Base-by-base conservation (phyloP, 78 protist genomes). In the Chrysochromulina parva region DNA sequence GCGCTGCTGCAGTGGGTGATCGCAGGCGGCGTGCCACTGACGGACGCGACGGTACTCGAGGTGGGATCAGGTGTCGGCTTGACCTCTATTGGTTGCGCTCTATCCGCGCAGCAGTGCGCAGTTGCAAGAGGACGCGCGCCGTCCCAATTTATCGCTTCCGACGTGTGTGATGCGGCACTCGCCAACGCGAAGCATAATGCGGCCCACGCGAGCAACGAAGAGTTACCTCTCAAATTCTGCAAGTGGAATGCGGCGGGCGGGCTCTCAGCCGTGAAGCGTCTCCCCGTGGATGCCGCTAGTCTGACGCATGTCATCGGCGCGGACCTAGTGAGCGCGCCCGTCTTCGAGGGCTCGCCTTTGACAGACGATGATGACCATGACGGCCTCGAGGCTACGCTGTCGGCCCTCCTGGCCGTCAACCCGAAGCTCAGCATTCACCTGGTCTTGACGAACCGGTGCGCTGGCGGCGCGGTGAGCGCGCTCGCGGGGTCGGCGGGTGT, bases 261-360 rank as follows among this genome's bases (percentile, higher is more conserved):
- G 62, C 62, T 38, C 38, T 38, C 38, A 38, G 38, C 38, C 7
- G 10, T 4, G 71, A 65, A 3, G 71, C 71, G 7, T 3, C 19
- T 22, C 47, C 52, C 48, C 14, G 59, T 69, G n/a, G 78, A 69
- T 16, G 13, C 16, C 48, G 48, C 50, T 3, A 10, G 16, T 3
- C 78, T 69, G 14, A 69, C 78, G 38, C 78, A 69, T 50, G 78
- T 69, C 78, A 69, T 69, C 50, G 78, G 78, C 13, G 78, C 78
- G 24, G 78, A 69, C 50, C 28, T 69, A 60, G 78, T 69, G 52
- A 69, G 78, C 50, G 26, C 28, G 38, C 78, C 78, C 3, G 7
- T 69, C 50, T 5, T 5, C 78, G 17, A 17, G 13, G 78, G 54
- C 53, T 28, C 14, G 24, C 48, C 78, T 13, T 3, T 17, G 16